Percentiles rank a stretch among this genome's conserved stretches.
Conservation (phyloP, 495 filamentous ascomycete genomes). For the Pseudomonodictys pantanalensis region DNA sequence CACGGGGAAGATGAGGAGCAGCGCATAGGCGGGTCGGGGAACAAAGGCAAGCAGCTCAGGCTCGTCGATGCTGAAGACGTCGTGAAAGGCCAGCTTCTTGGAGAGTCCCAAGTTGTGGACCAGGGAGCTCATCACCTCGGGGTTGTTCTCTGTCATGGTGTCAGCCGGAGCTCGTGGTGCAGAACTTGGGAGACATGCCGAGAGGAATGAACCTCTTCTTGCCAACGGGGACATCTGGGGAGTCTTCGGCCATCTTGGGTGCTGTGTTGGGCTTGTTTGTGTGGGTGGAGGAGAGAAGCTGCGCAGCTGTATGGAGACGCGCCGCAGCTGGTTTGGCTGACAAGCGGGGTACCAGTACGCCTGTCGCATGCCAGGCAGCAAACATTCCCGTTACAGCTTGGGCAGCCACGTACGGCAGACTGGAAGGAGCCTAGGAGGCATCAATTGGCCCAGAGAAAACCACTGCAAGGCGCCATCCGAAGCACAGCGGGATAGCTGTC, state of each 20-base stretch:
- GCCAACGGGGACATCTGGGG: slow-evolving; percentile 16
- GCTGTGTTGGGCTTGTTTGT: not conserved
- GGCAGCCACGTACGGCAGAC: no score
- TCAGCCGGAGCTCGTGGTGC: slow-evolving; percentile 2
- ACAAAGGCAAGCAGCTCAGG: slow-evolving; percentile 55
- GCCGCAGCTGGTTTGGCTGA: no score
- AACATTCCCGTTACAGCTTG: no score
- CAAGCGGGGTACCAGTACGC: no score
- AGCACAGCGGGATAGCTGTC: no score
- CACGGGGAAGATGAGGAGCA: slow-evolving; percentile 55
- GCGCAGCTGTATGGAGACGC: not conserved
- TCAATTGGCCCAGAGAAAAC: no score
- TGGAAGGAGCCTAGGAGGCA: no score
- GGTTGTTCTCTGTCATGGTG: slow-evolving; percentile 57
- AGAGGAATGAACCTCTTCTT: slow-evolving; percentile 36
- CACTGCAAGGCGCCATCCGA: no score
- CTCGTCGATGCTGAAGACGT: slow-evolving; percentile 56
- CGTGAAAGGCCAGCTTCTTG: slow-evolving; percentile 53
- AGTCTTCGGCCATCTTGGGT: slow-evolving; percentile 15
- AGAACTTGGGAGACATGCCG: slow-evolving; percentile 23
- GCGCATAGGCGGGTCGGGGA: slow-evolving; percentile 56
- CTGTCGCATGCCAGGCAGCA: no score
- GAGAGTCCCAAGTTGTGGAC: slow-evolving; percentile 55
- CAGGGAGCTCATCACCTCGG: slow-evolving; percentile 55
- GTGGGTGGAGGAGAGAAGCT: not conserved